Evolutionary conservation across 176 grass and related monocot species (phyloP), one percentile per base, ranked within the genome.

Genomic region (Coix lacrymajobi): DNA sequence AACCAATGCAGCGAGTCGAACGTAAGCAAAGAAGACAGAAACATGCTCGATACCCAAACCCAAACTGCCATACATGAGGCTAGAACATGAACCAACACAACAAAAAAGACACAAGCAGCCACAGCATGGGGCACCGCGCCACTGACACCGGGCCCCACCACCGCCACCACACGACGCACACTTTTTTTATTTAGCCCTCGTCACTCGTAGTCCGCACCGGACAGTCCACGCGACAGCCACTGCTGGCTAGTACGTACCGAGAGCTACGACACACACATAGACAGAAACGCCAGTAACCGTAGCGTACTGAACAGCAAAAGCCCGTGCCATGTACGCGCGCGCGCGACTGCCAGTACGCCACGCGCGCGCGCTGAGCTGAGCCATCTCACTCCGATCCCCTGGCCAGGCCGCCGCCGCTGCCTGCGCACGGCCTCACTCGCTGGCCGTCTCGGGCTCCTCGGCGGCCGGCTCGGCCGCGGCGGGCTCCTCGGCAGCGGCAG

Each of bases 161-260:
- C 16, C 63, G 25, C 44, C 66, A 20, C 66, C 66, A 61, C 45
- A 10, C 54, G 54, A 58, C 74, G 14, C 57, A 68, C 83, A 69
- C 66, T 86, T 83, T 83, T 54, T 89, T 83, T 83, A 68, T 89
- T 83, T 58, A 66, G 78, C 36, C 64, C 78, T 66, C 72, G 73
- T 82, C 88, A 89, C 78, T 37, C 77, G 71, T 8, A 71, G 38
- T 15, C 25, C 29, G 11, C 37, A 41, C 38, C 33, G 26, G 16
- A 14, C 39, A 79, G 39, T 28, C 40, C 14, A 71, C 10, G 41
- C 57, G 56, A 37, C 77, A 77, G 63, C 78, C 63, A 39, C 39
- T 31, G 38, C 76, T 65, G 33, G 22, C 13, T 56, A n/a, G n/a
- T n/a, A 57, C 52, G 22, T 24, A 58, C 54, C 31, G 30, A n/a